These are phyloP conservation scores for Circinella minor DNA, from an alignment of 371 early-diverging fungal genomes.

Conservation along the genomic window DNA sequence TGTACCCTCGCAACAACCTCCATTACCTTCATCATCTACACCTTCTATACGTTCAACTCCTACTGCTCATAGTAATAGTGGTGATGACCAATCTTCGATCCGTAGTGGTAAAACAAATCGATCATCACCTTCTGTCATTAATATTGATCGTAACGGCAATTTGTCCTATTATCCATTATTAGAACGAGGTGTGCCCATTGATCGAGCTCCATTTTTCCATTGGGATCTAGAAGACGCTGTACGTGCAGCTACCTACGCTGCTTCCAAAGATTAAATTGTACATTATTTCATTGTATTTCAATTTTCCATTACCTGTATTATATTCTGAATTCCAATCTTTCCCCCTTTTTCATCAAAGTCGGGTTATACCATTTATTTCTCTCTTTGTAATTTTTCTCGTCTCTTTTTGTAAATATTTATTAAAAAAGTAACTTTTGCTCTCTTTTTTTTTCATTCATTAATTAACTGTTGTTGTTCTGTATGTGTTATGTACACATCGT, in stretches of 20 bases:
- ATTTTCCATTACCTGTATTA: too few relatives aligned
- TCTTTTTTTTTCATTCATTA: too few relatives aligned
- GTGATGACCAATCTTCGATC: background rate
- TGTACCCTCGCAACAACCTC: background rate
- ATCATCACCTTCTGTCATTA: conserved; percentile 7
- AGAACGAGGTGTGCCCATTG: conserved; percentile 26
- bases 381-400: background rate
- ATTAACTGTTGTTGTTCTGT: too few relatives aligned
- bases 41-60: conserved; percentile 4
- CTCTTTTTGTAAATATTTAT: too few relatives aligned
- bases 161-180: conserved; percentile 10
- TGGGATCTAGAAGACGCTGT: conserved; percentile 42
- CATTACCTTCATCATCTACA: background rate
- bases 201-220: conserved; percentile 38
- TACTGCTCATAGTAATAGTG: background rate
- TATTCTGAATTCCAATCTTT: background rate
- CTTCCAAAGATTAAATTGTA: conserved; percentile 1
- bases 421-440: too few relatives aligned
- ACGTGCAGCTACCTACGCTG: conserved; percentile 23
- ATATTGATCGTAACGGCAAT: conserved; percentile 11
- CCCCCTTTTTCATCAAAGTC: background rate
- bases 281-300: too few relatives aligned
- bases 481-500: too few relatives aligned
- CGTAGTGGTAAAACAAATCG: background rate
- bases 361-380: conserved; percentile 4